phyloP scores from a whole-genome alignment of 441 rosid species.

The Brassica balearica region DNA sequence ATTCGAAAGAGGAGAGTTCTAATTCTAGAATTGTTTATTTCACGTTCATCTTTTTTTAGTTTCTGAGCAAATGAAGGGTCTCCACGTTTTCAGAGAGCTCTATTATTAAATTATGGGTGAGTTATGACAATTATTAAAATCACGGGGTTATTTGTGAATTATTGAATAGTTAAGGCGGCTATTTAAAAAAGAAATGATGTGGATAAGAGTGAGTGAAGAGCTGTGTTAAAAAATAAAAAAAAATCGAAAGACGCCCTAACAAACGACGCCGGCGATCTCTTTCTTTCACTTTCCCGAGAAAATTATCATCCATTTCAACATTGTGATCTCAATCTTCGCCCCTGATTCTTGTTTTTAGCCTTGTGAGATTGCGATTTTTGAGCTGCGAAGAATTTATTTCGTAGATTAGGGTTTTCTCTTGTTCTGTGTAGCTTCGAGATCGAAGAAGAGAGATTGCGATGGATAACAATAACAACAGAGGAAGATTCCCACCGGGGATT shows the following conservation, averaged over 20 bases:
- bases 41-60: too few relatives aligned
- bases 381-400: slow-evolving; percentile 17
- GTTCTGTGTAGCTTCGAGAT: slow-evolving; percentile 19
- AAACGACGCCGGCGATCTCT: slow-evolving; percentile 6
- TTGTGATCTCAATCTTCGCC: slow-evolving; percentile 11
- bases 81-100: background rate
- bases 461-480: slow-evolving; percentile 58
- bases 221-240: background rate
- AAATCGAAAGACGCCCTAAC: slow-evolving; percentile 9
- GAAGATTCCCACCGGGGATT: slow-evolving; percentile 87
- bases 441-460: slow-evolving; percentile 46
- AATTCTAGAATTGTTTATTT: too few relatives aligned
- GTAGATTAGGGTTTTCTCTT: slow-evolving; percentile 33
- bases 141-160: background rate
- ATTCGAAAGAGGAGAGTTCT: slow-evolving; percentile 1
- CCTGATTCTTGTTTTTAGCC: background rate
- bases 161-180: background rate
- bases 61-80: background rate
- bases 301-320: background rate
- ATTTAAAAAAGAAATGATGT: background rate
- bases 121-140: background rate
- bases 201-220: slow-evolving; percentile 35
- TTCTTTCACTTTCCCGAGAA: slow-evolving; percentile 20
- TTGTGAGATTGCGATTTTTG: background rate
- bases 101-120: slow-evolving; percentile 12